A percentile compares a stretch with the other conserved stretches of the same genome.
phyloP scores from a whole-genome alignment of 805 yeast genomes.

The Trichomonascus vanleenenianus region DNA sequence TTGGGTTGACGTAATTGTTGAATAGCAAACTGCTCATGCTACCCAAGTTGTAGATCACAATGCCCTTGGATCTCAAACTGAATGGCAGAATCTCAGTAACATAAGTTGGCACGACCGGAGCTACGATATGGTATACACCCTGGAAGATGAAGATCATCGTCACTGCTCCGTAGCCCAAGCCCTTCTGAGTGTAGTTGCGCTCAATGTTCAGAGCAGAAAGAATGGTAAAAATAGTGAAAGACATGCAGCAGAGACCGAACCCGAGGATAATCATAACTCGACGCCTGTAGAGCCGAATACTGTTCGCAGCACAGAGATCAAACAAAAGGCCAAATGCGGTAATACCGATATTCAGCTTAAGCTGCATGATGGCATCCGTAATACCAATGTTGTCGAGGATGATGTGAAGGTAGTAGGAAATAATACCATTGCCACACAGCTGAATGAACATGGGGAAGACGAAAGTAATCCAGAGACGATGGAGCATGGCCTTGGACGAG shows the following conservation, averaged over 20 bases:
- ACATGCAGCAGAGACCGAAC: constrained; percentile 7
- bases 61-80: constrained; percentile 36
- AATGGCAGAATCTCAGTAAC: constrained; percentile 21
- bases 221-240: constrained; percentile 33
- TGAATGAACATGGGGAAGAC: constrained; percentile 12
- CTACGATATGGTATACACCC: constrained; percentile 11
- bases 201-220: constrained; percentile 41
- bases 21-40: constrained; percentile 19
- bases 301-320: background rate
- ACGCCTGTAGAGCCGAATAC: constrained; percentile 10
- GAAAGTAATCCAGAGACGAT: constrained; percentile 8
- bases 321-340: constrained; percentile 3
- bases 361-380: constrained; percentile 23
- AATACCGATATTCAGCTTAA: constrained; percentile 15
- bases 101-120: constrained; percentile 15
- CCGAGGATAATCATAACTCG: constrained; percentile 14
- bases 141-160: constrained; percentile 41
- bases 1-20: constrained; percentile 31
- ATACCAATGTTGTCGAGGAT: constrained; percentile 50
- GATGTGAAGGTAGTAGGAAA: constrained; percentile 38
- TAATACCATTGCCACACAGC: constrained; percentile 14
- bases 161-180: constrained; percentile 39
- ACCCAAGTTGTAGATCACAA: constrained; percentile 25
- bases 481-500: constrained; percentile 9
- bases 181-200: constrained; percentile 34